Conservation (phyloP, 305 asterid genomes). For the Fraxinus latifolia region DNA sequence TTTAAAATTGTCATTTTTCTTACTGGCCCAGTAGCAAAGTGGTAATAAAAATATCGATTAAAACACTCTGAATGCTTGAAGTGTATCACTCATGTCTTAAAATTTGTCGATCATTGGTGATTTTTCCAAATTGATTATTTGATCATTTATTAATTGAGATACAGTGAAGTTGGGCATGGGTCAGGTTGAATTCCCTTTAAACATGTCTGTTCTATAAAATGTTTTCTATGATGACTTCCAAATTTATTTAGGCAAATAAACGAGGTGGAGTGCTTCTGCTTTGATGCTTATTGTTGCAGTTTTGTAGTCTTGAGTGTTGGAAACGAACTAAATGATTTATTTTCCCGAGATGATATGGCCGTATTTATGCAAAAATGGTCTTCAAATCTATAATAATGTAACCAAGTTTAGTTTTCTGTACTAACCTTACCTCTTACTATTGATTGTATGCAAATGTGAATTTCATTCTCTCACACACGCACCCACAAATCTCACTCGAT, state of each 20-base stretch:
- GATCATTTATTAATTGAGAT: not conserved
- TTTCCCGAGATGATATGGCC: not conserved
- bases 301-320: not conserved
- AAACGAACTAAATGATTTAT: not conserved
- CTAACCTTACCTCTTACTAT: not conserved
- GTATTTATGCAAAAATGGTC: not conserved
- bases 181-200: not conserved
- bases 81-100: not conserved
- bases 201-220: not conserved
- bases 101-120: not conserved
- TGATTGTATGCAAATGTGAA: not conserved
- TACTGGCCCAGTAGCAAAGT: not conserved
- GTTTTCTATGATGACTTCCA: not conserved
- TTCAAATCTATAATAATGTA: not conserved
- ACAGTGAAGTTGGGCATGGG: not conserved
- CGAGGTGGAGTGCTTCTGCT: not conserved
- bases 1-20: not conserved
- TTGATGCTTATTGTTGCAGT: not conserved
- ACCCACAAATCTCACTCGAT: not conserved
- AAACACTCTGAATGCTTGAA: not conserved
- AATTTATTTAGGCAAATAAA: not conserved
- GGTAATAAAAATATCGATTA: not conserved
- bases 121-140: not conserved
- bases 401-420: not conserved
- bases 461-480: not conserved